Base-by-base conservation (phyloP, 805 yeast genomes). In the Yamadazyma sp. region DNA sequence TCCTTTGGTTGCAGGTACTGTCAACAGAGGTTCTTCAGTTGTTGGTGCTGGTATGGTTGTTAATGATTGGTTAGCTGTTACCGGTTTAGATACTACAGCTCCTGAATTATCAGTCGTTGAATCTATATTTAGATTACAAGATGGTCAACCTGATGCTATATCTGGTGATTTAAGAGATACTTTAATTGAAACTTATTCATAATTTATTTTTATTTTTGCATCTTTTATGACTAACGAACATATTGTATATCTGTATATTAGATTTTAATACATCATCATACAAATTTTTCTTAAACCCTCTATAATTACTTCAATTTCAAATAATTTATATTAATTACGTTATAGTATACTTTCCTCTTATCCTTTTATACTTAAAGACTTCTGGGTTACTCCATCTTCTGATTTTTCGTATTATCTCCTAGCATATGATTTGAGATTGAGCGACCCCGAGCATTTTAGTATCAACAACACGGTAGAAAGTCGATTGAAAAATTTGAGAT, bases 21-120 rank as follows among this genome's bases (percentile, higher is more conserved):
- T 93, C 40, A 93, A 93, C 72, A 82, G 98, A 64, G 99, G 99
- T 65, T 86, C 96, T 19, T 68, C 95, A 4, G 97, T 91, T 32
- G 95, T 93, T 42, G 98, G 98, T 55, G 98, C 97, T 30, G 99
- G 99, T 50, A 80, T 93, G 80, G 98, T 93, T 36, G 98, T 89
- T 35, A 93, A 93, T 60, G 99, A 93, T 69, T 93, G 97, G 94
- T 71, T 91, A 48, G 94, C 98, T 20, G 98, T 94, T 27, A 75
- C 96, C 31, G 99, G 99, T 47, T 75, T 86, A 50, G 98, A 93
- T 67, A 93, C 98, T 39, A 89, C 99, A 47, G 98, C 98, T 31
- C 97, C 98, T 32, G 99, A 93, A 67, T 73, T 93, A 56, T 87
- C 96, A 51, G 98, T 93, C 41, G 78, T 93, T 48, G 98, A 94